Evolutionary conservation across 2,329 filamentous ascomycete species (phyloP).

Genomic region (Microsporum canis): DNA sequence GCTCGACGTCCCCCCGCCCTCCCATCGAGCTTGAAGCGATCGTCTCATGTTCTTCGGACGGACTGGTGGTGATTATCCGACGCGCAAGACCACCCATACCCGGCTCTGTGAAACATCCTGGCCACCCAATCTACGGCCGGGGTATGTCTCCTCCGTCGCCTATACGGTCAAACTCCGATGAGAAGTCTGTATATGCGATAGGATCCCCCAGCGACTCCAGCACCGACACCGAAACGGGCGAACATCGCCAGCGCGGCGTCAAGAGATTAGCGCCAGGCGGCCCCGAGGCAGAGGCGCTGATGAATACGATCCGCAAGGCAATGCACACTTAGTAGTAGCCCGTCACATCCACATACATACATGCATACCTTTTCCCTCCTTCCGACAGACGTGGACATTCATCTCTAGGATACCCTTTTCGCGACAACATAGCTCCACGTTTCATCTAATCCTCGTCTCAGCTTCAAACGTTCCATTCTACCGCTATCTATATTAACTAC

Average conservation of each 20-base stretch:
- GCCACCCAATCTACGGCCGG: slow-evolving; percentile 40
- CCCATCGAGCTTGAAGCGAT: slow-evolving; percentile 69
- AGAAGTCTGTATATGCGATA: background rate
- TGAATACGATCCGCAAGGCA: slow-evolving; percentile 66
- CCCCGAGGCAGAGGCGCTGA: slow-evolving; percentile 52
- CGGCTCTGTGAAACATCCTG: slow-evolving; percentile 32
- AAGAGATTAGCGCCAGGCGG: slow-evolving; percentile 19
- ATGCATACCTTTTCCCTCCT: background rate
- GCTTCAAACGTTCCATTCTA: background rate
- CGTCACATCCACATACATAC: background rate
- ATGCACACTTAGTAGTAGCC: background rate
- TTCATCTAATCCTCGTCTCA: background rate
- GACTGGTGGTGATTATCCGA: slow-evolving; percentile 68
- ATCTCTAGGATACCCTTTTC: background rate
- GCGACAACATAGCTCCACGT: background rate
- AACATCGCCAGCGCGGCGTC: background rate
- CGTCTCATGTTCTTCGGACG: slow-evolving; percentile 83
- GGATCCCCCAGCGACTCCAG: background rate
- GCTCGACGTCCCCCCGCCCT: background rate
- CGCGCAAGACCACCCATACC: slow-evolving; percentile 59
- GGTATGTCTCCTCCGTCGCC: slow-evolving; percentile 63
- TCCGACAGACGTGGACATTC: background rate
- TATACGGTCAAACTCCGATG: slow-evolving; percentile 45
- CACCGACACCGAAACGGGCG: slow-evolving; percentile 18
- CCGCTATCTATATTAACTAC: background rate